Evolutionary conservation across 257 asterid genomes (phyloP).

Genomic region (Solanum arcanum): DNA sequence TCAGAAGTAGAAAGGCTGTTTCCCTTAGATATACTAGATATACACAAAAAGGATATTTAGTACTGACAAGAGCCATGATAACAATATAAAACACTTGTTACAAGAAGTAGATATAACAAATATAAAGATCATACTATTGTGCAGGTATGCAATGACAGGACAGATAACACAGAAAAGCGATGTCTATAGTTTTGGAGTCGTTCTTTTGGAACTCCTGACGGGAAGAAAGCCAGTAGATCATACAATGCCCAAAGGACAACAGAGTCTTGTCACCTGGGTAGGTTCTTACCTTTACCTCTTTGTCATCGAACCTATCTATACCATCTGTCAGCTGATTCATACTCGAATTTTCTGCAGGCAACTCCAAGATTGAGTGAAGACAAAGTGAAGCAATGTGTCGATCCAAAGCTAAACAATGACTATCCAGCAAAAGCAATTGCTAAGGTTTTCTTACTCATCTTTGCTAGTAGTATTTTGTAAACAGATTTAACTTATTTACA

Average conservation of each 20-base stretch:
- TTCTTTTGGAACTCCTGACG: slow-evolving; percentile 61
- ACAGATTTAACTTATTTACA: background rate
- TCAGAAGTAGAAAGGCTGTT: background rate
- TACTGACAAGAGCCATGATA: background rate
- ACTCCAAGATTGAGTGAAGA: background rate
- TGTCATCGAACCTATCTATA: background rate
- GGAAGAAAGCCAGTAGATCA: slow-evolving; percentile 93
- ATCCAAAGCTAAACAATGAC: background rate
- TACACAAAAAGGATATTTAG: background rate
- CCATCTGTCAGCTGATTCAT: background rate
- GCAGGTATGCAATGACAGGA: slow-evolving; percentile 91
- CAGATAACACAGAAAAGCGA: slow-evolving; percentile 83
- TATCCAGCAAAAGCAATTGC: background rate
- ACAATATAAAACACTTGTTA: background rate
- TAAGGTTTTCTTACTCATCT: background rate
- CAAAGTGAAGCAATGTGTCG: background rate
- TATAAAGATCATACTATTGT: background rate
- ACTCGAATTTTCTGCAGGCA: background rate
- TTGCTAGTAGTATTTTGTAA: background rate
- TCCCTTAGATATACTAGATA: background rate
- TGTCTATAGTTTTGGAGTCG: slow-evolving; percentile 83
- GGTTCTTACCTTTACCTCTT: background rate
- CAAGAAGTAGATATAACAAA: background rate
- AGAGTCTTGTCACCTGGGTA: slow-evolving; percentile 87
- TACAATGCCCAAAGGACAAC: slow-evolving; percentile 94